Evolutionary conservation across 2,329 filamentous ascomycete genomes (phyloP).

Genomic region (Sporothrix mexicana): DNA sequence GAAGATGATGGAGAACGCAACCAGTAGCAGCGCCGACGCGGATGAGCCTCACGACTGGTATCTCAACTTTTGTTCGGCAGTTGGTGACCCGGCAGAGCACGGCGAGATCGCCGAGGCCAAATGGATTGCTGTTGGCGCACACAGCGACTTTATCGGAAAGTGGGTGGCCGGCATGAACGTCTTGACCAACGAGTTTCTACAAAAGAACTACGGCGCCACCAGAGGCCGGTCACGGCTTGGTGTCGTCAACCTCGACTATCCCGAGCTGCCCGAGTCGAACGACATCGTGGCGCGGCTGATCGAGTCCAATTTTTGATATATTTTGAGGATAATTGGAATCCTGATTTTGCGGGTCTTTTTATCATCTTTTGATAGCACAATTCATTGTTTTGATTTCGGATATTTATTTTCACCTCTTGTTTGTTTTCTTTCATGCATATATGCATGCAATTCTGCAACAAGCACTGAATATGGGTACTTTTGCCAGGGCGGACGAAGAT

Average conservation of each 20-base stretch:
- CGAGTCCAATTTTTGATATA: slow-evolving; percentile 47
- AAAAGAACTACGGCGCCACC: slow-evolving; percentile 38
- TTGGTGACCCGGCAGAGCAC: slow-evolving; percentile 47
- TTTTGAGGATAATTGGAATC: not conserved
- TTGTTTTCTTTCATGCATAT: not conserved
- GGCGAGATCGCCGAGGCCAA: slow-evolving; percentile 50
- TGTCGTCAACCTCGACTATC: slow-evolving; percentile 42
- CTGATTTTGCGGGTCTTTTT: not conserved
- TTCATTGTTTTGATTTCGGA: not conserved
- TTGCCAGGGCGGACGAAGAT: not conserved
- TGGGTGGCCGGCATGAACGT: slow-evolving; percentile 54
- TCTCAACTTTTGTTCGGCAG: slow-evolving; percentile 51
- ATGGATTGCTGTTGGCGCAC: slow-evolving; percentile 53
- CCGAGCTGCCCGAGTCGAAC: slow-evolving; percentile 45
- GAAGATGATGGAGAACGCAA: slow-evolving; percentile 47
- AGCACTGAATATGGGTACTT: not conserved
- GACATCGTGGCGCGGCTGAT: slow-evolving; percentile 51
- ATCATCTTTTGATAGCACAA: not conserved
- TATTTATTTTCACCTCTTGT: not conserved
- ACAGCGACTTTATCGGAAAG: slow-evolving; percentile 47
- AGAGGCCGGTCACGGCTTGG: slow-evolving; percentile 42
- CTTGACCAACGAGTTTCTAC: slow-evolving; percentile 44
- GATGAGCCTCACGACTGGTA: slow-evolving; percentile 42
- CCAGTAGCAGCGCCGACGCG: slow-evolving; percentile 35
- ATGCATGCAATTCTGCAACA: not conserved